Evolutionary conservation across 1,139 yeast genomes (phyloP).

Genomic region (Nakaseomyces sp.): DNA sequence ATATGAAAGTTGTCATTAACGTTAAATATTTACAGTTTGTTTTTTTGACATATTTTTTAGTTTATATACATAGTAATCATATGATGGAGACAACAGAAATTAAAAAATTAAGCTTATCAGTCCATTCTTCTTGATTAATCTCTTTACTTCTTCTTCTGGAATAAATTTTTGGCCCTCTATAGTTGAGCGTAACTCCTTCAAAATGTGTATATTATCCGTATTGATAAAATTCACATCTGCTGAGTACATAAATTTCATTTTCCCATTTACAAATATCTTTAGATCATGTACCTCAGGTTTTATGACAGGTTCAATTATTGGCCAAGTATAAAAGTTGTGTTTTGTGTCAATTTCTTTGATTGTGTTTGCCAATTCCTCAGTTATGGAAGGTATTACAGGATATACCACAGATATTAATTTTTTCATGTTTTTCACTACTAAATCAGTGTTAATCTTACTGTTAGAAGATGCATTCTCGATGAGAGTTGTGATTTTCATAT

Average conservation of each 20-base stretch:
- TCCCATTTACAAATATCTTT: conserved; percentile 63
- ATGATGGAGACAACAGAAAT: too few relatives aligned
- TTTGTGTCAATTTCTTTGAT: conserved; percentile 31
- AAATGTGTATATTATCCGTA: conserved; percentile 30
- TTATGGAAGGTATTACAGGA: conserved; percentile 49
- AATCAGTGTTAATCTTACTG: conserved; percentile 30
- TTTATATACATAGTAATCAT: too few relatives aligned
- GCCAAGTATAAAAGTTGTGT: conserved; percentile 55
- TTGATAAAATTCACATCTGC: conserved; percentile 34
- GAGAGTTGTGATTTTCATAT: conserved; percentile 71
- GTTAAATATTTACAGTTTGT: too few relatives aligned
- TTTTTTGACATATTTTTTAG: too few relatives aligned
- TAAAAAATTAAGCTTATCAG: not conserved
- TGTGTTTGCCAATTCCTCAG: conserved; percentile 75
- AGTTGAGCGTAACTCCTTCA: conserved; percentile 28
- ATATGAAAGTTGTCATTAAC: too few relatives aligned
- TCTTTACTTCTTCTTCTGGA: not conserved
- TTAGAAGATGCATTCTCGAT: conserved; percentile 37
- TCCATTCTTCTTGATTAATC: not conserved
- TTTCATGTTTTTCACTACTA: conserved; percentile 39
- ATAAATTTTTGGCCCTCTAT: conserved; percentile 24
- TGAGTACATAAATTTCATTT: conserved; percentile 43
- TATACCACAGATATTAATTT: conserved; percentile 45
- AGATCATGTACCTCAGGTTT: conserved; percentile 36
- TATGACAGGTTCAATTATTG: conserved; percentile 35